Evolutionary conservation across 139 green algal species (phyloP), one percentile per base, ranked within the genome.

Genomic region (Chlamydomonas sp.): DNA sequence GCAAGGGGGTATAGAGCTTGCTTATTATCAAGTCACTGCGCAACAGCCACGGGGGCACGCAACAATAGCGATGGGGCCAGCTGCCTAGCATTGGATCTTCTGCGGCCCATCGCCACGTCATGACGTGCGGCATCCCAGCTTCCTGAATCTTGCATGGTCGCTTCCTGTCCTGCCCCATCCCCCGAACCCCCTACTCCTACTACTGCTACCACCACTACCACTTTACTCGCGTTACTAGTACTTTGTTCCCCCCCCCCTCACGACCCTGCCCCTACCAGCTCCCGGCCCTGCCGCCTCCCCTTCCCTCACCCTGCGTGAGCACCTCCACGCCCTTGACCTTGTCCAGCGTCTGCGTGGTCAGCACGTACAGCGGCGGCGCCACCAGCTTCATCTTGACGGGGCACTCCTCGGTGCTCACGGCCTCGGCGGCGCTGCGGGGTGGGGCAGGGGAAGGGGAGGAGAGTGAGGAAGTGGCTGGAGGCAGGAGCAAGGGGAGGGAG

Each of bases 281-380:
- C 66, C 66, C 66, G 10, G 12, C 66, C 10, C 12, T 14, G 66
- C 66, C 12, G 66, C 10, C 66, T 71, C 10, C 66, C 66, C 10
- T 14, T 71, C 10, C 66, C 83, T 64, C 62, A 88, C 83, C 83
- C 5, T 78, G 20, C 2, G 78, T 87, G 57, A 90, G 79, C 62
- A 86, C 79, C 71, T 90, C 86, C 31, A 90, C 71, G 72, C 86
- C 86, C 83, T 95, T 94, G 71, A 88, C 79, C 93, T 99, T 99
- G 84, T 99, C 96, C 85, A 99, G 92, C 58, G 98, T 99, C 77
- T 97, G 91, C 58, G 98, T 99, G 63, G 97, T 99, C 1, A 99
- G 93, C 82, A 99, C 97, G 90, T 99, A 99, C 61, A 99, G 93
- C 8, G 98, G 98, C n/a, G 98, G 96, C 60, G 98, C 98, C 64